Base-by-base conservation (phyloP, 257 asterid species). In the Echites panduratus region DNA sequence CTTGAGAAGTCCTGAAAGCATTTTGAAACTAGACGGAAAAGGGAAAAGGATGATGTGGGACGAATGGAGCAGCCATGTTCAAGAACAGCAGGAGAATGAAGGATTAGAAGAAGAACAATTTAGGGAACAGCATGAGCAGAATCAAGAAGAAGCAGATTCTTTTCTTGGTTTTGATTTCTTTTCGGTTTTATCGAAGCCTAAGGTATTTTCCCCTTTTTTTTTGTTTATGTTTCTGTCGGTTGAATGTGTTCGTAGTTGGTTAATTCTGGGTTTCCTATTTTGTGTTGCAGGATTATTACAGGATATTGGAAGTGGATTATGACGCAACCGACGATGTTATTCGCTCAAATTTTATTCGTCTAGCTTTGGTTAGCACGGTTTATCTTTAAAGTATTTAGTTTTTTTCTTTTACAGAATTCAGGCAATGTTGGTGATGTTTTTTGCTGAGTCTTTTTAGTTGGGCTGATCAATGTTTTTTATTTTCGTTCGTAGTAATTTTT, bases 301-400 rank as follows among this genome's bases (percentile, higher is more conserved):
- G 89, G 74, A 84, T 92, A 67, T 72, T 95, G 72, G 98, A 92
- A 78, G 96, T 92, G 70, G 92, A 87, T 84, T 92, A 81, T 77
- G 97, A 92, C 80, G 98, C 99, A 26, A 67, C 97, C 4, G 99
- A 95, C 54, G 99, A 95, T 81, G 83, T 35, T 48, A 89, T 95
- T 78, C 90, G 98, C 24, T 90, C 98, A 68, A 90, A 95, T 70
- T 95, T 76, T 64, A 92, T 95, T 57, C 97, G 98, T 62, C 88
- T 95, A 50, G 99, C 99, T 14, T 76, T 95, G 98, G 99, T 95
- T 76, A 76, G 78, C 73, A 49, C 70, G 75, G 32, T 38, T 27
- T 62, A 3, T 48, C 52, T 49, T 27, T 47, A 52, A 58, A 5
- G 9, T 72, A 16, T 56, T 67, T 13, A 45, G 48, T 62, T 6